These are phyloP conservation scores for Diplogelasinospora grovesii DNA, from an alignment of 495 filamentous ascomycete species.

Conservation along the genomic window DNA sequence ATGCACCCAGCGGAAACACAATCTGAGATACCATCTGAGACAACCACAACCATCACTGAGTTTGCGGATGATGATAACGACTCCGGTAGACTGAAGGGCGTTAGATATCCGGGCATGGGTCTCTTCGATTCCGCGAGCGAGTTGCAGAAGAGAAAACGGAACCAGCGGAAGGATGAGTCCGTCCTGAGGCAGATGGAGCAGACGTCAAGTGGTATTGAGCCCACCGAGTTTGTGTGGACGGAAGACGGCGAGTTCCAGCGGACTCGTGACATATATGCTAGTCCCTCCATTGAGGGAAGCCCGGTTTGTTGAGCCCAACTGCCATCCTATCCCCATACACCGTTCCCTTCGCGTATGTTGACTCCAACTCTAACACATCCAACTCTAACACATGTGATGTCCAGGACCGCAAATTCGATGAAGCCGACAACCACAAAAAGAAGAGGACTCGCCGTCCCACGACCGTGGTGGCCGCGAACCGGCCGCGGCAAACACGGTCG, in stretches of 20 bases:
- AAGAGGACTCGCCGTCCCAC: conserved; percentile 20
- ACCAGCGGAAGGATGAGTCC: conserved; percentile 75
- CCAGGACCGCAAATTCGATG: conserved; percentile 22
- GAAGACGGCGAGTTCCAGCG: conserved; percentile 47
- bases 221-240: conserved; percentile 64
- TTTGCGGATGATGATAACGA: conserved; percentile 28
- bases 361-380: neutral
- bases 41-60: no score
- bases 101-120: conserved; percentile 78
- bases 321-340: neutral
- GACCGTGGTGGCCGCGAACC: neutral
- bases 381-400: no score
- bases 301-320: conserved; percentile 30
- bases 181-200: conserved; percentile 63
- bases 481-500: conserved; percentile 8
- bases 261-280: conserved; percentile 44
- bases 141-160: conserved; percentile 70
- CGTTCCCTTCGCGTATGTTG: neutral
- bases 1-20: conserved; percentile 23
- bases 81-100: conserved; percentile 59
- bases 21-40: conserved; percentile 24
- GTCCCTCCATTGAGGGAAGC: conserved; percentile 39
- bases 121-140: conserved; percentile 79
- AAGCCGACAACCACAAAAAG: conserved; percentile 12
- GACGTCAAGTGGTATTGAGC: conserved; percentile 60